These are phyloP conservation scores for Fusarium humuli DNA, from an alignment of 2,329 filamentous ascomycete genomes.

Conservation along the genomic window DNA sequence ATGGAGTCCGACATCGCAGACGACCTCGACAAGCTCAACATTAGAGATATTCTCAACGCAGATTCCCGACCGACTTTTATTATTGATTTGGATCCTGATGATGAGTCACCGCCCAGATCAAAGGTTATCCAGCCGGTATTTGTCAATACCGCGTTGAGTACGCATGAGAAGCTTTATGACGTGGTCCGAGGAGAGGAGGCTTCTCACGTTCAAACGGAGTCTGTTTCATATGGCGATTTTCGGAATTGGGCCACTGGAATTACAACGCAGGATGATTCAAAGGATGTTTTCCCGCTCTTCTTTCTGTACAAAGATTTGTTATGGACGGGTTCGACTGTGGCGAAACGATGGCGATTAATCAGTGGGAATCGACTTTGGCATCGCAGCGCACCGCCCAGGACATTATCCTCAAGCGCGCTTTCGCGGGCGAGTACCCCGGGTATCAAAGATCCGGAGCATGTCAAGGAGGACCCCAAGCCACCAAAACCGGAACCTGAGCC, in stretches of 20 bases:
- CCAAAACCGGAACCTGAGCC: background rate
- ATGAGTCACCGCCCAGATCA: background rate
- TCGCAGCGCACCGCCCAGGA: background rate
- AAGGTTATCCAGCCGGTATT: conserved; percentile 51
- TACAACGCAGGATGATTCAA: conserved; percentile 57
- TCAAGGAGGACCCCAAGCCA: background rate
- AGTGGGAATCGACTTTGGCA: conserved; percentile 56
- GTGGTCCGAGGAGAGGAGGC: conserved; percentile 39
- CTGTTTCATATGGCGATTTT: conserved; percentile 51
- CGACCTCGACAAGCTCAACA: conserved; percentile 52
- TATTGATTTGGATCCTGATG: conserved; percentile 54
- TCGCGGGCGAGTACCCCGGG: background rate
- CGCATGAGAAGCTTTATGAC: conserved; percentile 51
- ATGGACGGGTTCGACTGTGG: conserved; percentile 55
- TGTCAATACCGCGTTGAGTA: conserved; percentile 50
- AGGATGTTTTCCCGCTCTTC: conserved; percentile 58
- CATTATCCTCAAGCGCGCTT: conserved; percentile 7
- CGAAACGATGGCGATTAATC: conserved; percentile 55
- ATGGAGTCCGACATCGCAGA: conserved; percentile 29
- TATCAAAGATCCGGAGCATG: background rate
- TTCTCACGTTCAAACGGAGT: background rate
- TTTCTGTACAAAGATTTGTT: conserved; percentile 52
- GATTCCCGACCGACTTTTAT: conserved; percentile 55
- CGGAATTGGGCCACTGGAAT: conserved; percentile 55
- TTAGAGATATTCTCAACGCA: conserved; percentile 58